Evolutionary conservation across 495 filamentous ascomycete genomes (phyloP).

Genomic region (Tirmania nivea): DNA sequence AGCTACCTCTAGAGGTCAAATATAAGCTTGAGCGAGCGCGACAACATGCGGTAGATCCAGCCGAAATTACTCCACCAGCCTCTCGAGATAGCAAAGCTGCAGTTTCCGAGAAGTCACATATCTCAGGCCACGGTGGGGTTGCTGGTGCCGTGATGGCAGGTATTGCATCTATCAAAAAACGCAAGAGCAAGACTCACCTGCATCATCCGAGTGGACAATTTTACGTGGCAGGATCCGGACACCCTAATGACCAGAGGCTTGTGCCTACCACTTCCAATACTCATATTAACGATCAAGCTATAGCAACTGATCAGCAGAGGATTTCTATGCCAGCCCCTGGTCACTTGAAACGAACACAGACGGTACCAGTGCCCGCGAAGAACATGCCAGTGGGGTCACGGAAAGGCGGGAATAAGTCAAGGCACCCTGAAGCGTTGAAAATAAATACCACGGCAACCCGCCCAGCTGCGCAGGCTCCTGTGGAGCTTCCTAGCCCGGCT

Average conservation of each 20-base stretch:
- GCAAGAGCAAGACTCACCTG: background rate
- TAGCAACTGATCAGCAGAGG: no score
- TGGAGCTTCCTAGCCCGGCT: background rate
- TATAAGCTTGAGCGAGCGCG: background rate
- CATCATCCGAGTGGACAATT: background rate
- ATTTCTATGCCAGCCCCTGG: background rate
- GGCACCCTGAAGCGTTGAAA: background rate
- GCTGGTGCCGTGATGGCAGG: background rate
- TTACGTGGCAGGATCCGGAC: background rate
- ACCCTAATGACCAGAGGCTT: background rate
- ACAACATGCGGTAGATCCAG: background rate
- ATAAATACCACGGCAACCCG: background rate
- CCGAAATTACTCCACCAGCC: background rate
- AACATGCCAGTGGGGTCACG: background rate
- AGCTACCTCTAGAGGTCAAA: background rate
- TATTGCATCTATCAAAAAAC: background rate
- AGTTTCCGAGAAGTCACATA: background rate
- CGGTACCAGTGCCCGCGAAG: background rate
- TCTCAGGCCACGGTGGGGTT: background rate
- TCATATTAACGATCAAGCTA: no score
- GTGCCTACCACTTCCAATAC: no score
- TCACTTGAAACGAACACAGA: background rate
- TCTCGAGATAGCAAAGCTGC: background rate
- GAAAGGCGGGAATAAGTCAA: background rate
- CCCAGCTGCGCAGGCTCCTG: background rate